Percentiles rank a stretch among this genome's conserved stretches.
Evolutionary conservation across 164 flowering plant species (phyloP).

Genomic region (Amborella trichopoda): DNA sequence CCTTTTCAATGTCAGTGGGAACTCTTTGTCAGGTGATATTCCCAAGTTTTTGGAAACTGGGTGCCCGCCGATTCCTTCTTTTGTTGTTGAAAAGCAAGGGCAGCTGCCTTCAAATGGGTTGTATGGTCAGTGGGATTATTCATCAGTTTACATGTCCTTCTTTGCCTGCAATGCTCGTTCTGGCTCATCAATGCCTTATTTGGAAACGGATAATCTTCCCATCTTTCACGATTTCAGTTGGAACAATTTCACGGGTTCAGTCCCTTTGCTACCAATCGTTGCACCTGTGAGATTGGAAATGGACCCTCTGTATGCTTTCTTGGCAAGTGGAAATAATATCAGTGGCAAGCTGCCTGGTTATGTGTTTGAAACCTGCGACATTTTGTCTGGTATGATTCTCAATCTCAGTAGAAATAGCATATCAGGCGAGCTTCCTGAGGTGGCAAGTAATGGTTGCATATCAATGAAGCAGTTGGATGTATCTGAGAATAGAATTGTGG

Average conservation of each 20-base stretch:
- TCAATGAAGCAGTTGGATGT: conserved; percentile 51
- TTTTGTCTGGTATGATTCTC: conserved; percentile 29
- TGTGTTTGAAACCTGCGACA: conserved; percentile 48
- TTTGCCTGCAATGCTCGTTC: conserved; percentile 21
- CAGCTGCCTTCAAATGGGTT: conserved; percentile 7
- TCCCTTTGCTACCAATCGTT: conserved; percentile 37
- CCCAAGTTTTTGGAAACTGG: conserved; percentile 26
- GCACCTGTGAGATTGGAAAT: conserved; percentile 32
- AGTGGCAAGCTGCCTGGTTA: conserved; percentile 41
- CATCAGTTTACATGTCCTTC: conserved; percentile 33
- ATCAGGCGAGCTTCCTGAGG: conserved; percentile 43
- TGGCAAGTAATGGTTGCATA: conserved; percentile 32
- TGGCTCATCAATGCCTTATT: conserved; percentile 15
- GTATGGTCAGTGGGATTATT: conserved; percentile 3
- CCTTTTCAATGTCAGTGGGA: conserved; percentile 61
- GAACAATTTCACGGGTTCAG: conserved; percentile 52
- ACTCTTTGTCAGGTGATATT: conserved; percentile 47
- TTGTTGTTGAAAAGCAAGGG: too few relatives aligned
- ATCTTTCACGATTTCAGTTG: conserved; percentile 55
- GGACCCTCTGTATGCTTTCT: conserved; percentile 48
- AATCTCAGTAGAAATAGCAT: conserved; percentile 50
- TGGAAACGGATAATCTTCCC: conserved; percentile 17
- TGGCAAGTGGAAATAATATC: conserved; percentile 46
- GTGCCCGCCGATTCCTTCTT: too few relatives aligned
- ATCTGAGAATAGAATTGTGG: conserved; percentile 53